A percentile compares a stretch with the other conserved stretches of the same genome.
Conservation (phyloP, 2,329 filamentous ascomycete species). For the Gyromitra esculenta region DNA sequence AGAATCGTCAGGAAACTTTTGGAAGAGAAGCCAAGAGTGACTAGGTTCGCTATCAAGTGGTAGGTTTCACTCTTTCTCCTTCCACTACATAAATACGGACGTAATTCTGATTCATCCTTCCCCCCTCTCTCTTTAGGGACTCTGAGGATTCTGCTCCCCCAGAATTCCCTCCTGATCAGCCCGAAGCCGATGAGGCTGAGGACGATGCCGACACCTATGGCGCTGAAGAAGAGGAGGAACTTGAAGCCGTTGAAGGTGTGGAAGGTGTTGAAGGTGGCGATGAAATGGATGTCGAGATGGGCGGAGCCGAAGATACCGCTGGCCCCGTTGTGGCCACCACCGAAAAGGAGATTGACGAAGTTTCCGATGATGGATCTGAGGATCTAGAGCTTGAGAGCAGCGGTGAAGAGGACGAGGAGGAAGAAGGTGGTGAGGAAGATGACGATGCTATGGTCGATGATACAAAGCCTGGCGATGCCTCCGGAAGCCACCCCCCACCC, state of each 20-base stretch:
- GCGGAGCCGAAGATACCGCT: slow-evolving; percentile 69
- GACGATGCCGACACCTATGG: slow-evolving; percentile 89
- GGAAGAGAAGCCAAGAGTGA: slow-evolving; percentile 96
- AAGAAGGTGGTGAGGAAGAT: slow-evolving; percentile 69
- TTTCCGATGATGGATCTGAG: slow-evolving; percentile 78
- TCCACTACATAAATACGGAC: not conserved
- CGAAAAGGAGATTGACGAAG: slow-evolving; percentile 71
- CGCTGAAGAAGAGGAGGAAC: slow-evolving; percentile 82
- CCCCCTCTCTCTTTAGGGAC: slow-evolving; percentile 71
- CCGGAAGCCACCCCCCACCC: slow-evolving; percentile 28
- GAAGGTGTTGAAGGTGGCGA: slow-evolving; percentile 65
- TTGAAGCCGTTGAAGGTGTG: slow-evolving; percentile 69
- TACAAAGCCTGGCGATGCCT: slow-evolving; percentile 45
- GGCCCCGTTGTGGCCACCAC: slow-evolving; percentile 63
- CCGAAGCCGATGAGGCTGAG: slow-evolving; percentile 85
- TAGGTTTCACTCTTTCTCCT: slow-evolving; percentile 63
- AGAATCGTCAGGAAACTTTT: slow-evolving; percentile 91
- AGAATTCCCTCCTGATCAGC: slow-evolving; percentile 96
- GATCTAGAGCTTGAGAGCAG: slow-evolving; percentile 81
- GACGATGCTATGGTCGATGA: slow-evolving; percentile 63
- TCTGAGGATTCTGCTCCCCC: slow-evolving; percentile 96
- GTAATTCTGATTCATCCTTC: slow-evolving; percentile 20
- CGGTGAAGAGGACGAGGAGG: slow-evolving; percentile 75
- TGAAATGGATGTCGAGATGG: slow-evolving; percentile 79
- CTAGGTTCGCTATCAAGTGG: slow-evolving; percentile 98